Conservation (phyloP, 106 monocot genomes). For the Gastrodia elata region DNA sequence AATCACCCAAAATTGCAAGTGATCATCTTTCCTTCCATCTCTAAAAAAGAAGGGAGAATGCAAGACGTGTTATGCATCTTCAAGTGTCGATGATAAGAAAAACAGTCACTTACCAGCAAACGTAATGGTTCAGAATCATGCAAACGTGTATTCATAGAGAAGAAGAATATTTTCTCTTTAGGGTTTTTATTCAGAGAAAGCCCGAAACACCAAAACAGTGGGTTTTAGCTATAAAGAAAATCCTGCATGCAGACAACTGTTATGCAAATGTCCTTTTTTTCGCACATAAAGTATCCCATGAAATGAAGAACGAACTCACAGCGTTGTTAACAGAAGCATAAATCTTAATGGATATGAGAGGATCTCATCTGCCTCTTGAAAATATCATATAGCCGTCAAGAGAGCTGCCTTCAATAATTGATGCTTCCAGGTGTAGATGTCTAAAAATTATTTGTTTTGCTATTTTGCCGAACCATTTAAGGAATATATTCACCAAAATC, state of each 20-base stretch:
- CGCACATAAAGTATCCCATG: conserved; percentile 2
- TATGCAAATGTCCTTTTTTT: conserved; percentile 2
- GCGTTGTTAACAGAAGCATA: not conserved
- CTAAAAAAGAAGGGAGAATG: not conserved
- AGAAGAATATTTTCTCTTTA: conserved; percentile 1
- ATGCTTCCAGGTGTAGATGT: not conserved
- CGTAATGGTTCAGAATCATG: not conserved
- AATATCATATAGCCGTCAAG: not conserved
- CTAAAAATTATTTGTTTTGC: not conserved
- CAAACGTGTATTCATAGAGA: conserved; percentile 1
- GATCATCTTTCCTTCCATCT: not conserved
- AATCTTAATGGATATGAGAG: conserved; percentile 1
- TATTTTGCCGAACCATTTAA: not conserved
- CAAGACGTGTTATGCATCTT: not conserved
- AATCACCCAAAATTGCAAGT: not conserved
- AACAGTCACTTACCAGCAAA: not conserved
- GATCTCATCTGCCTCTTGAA: conserved; percentile 2
- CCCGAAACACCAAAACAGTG: conserved; percentile 2
- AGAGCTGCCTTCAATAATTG: not conserved
- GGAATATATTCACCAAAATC: conserved; percentile 2
- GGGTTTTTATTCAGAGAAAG: not conserved
- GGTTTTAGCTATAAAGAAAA: not conserved
- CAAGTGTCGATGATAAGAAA: not conserved
- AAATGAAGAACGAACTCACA: conserved; percentile 3
- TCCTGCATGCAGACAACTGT: conserved; percentile 1